Conservation (phyloP, 768 basidiomycete genomes). For the Leucocoprinus sp. region DNA sequence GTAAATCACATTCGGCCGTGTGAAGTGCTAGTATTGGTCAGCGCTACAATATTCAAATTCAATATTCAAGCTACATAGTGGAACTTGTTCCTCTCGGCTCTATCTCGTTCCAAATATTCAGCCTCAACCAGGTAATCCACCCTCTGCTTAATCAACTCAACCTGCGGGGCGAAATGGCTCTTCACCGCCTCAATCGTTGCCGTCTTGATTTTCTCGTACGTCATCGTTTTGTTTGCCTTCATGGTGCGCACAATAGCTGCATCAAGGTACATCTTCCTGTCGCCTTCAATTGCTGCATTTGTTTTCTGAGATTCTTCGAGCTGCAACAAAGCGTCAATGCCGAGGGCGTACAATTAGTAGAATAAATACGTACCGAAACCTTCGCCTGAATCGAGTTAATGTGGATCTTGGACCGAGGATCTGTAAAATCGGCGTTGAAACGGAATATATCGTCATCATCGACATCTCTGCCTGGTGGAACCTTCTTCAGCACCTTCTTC, state of each 20-base stretch:
- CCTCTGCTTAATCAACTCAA: conserved; percentile 77
- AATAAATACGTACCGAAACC: conserved; percentile 56
- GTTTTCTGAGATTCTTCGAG: conserved; percentile 81
- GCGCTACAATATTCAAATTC: no score
- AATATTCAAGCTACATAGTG: conserved; percentile 69
- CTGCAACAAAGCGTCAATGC: conserved; percentile 26
- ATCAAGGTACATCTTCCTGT: conserved; percentile 79
- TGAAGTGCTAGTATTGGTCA: no score
- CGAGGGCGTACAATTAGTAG: neutral
- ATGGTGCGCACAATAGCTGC: conserved; percentile 96
- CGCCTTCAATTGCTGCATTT: conserved; percentile 77
- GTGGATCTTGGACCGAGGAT: conserved; percentile 71
- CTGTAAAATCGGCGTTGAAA: conserved; percentile 79
- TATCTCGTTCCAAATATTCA: conserved; percentile 78
- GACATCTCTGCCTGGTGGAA: conserved; percentile 73
- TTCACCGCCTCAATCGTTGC: conserved; percentile 84
- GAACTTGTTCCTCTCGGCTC: conserved; percentile 62
- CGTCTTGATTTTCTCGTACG: conserved; percentile 69
- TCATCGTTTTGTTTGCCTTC: conserved; percentile 86
- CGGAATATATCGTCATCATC: conserved; percentile 65
- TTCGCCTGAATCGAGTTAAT: conserved; percentile 96
- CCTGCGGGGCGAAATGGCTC: conserved; percentile 79
- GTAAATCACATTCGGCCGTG: no score
- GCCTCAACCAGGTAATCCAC: conserved; percentile 77
- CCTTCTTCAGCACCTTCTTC: conserved; percentile 80